Evolutionary conservation across 179 eudicot genomes (phyloP), one percentile per base, ranked within the genome.

Genomic region (Amaranthus tricolor): DNA sequence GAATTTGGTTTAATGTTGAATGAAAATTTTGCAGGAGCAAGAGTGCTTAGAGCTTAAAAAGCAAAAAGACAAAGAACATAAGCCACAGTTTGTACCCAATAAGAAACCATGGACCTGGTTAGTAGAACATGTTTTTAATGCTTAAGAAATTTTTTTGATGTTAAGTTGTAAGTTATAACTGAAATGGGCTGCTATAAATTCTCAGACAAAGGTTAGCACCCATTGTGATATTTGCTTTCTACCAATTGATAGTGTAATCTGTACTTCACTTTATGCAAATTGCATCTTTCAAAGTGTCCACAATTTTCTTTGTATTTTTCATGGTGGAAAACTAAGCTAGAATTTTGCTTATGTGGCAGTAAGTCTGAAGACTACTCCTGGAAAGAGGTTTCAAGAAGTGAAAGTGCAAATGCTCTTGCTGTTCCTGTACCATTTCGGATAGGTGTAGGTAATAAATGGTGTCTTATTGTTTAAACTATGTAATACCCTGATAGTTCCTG

Each of bases 21-120:
- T 67, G 70, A 52, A 54, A 75, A 68, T 44, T 75, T 64, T 80
- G 74, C 83, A 90, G 97, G 89, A 90, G 79, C 83, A 86, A 66
- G 92, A 89, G 74, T 85, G 93, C 70, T 79, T 70, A 15, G 85
- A 80, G 76, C 88, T 92, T 70, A 89, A 78, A 79, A 88, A 81
- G 77, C 89, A 86, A 77, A 88, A 84, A 66, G 89, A 89, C 75
- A 77, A 86, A 75, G 85, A 82, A 74, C 85, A 87, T 73, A 82
- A 81, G 78, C 84, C 82, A 68, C 85, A 82, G 72, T 72, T 80
- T 78, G 67, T 72, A 69, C 66, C 82, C 44, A 79, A 72, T 72
- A 74, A 64, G 61, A 86, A 82, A 67, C 66, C 82, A 10, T 82
- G 63, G 56, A 77, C 71, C 73, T 64, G 78, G 97, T 92, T 72